phyloP scores from a whole-genome alignment of 192 early-diverging fungal species.

The Coemansia sp. region DNA sequence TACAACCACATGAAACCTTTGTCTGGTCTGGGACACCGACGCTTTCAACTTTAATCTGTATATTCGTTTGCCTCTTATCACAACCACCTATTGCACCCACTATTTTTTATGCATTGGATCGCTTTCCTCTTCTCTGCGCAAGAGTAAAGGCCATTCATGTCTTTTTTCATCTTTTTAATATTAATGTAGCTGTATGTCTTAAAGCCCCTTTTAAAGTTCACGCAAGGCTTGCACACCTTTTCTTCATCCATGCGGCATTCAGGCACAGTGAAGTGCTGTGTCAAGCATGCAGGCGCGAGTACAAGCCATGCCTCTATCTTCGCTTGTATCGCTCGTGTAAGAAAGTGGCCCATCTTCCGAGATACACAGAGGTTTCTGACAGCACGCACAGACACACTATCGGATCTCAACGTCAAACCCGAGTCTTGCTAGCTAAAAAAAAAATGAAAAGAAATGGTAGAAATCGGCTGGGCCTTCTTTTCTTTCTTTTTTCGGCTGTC shows the following conservation, averaged over 20 bases:
- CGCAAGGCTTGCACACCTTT: not conserved
- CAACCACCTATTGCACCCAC: not conserved
- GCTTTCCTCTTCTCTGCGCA: not conserved
- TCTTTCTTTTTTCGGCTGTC: not conserved
- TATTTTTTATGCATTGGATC: not conserved
- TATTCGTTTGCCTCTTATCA: not conserved
- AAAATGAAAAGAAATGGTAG: too few relatives aligned
- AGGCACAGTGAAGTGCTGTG: not conserved
- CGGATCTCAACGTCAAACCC: too few relatives aligned
- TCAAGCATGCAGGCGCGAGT: slow-evolving; percentile 1
- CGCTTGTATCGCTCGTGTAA: not conserved
- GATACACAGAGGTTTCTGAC: not conserved
- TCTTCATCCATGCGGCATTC: not conserved
- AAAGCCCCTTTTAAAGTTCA: not conserved
- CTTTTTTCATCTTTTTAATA: not conserved
- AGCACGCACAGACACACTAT: not conserved
- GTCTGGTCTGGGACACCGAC: not conserved
- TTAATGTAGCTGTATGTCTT: not conserved
- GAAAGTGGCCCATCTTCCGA: not conserved
- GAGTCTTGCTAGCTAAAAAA: too few relatives aligned
- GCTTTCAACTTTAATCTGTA: not conserved
- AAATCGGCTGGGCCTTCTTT: not conserved
- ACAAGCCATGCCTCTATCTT: not conserved
- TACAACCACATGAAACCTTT: not conserved
- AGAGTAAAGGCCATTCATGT: not conserved